Base-by-base conservation (phyloP, 306 rosid genomes). In the Trifolium repens region DNA sequence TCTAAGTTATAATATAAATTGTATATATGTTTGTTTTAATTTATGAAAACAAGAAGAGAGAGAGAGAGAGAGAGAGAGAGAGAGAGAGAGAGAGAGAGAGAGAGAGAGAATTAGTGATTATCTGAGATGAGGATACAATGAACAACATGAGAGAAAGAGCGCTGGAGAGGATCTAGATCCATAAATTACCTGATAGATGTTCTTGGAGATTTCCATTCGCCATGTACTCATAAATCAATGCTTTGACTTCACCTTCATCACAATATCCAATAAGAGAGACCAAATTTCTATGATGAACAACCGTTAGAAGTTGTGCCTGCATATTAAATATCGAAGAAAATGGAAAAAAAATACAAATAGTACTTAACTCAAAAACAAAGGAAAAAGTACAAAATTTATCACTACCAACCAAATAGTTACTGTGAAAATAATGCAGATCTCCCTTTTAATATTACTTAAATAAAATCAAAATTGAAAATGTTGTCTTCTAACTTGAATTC, bases 181-280 rank as follows among this genome's bases (percentile, higher is more conserved):
- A 22, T 16, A 16, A 52, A 43, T 59, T 65, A 81, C 85, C 73
- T 76, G 27, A 55, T 1, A 66, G 39, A 7, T 37, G 75, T 4
- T 72, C 72, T 0, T 17, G 61, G 19, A 82, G 79, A 52, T 67
- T 78, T 22, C 79, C 84, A 0, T 65, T 65, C 5, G 61, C 8
- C 86, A 79, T 75, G 34, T 70, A 83, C 35, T 79, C 83, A 40
- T 79, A 75, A 26, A 79, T 19, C 9, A 83, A 40, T 2, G 78
- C 81, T 43, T 46, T 83, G 6, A 0, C 7, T 1, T 79, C 57
- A 26, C 53, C 72, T 47, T 79, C 76, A 10, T 74, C 47, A 50
- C 86, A 75, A 0, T 74, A 79, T 3, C 86, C 86, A 37, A 74
- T 0, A 3, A 78, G 80, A 63, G 75, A 32, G 9, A 78, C 80